Base-by-base conservation (phyloP, 208 protist genomes). In the Acanthamoeba pearcei region DNA sequence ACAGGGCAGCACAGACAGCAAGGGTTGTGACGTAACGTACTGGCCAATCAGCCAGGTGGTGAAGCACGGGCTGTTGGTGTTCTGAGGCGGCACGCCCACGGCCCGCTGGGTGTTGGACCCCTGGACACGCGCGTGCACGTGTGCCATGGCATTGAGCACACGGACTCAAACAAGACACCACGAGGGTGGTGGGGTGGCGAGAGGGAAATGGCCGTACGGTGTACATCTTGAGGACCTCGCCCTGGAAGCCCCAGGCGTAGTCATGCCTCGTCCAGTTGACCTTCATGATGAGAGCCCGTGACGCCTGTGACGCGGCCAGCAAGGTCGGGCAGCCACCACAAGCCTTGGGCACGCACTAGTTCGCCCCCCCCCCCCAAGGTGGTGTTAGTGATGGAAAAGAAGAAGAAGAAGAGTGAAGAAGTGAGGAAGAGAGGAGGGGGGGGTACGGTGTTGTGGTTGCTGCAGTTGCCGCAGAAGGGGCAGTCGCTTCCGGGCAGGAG, bases 261-360 rank as follows among this genome's bases (percentile, higher is more conserved):
- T 85, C 78, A 13, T 85, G 78, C 9, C 78, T 85, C 24, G 78
- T 85, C 78, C 78, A 85, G 78, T 85, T 85, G 29, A 85, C 78
- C 78, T 85, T 85, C 78, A 85, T 85, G 35, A 85, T 85, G 6
- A 85, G 78, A 1, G 78, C 78, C 13, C 46, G 15, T 6, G 78
- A n/a, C 29, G 78, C 78, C 24, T 85, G 76, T 8, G 76, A 85
- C 0, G 76, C 76, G 5, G 15, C 76, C 76, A 85, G 76, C 22
- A 85, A 35, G 5, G 76, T 38, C 8, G 76, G 76, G n/a, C 76
- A 85, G 5, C 76, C 76, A 22, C 76, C 49, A 32, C 76, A 85
- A 24, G 27, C 4, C 12, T 22, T 85, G 12, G 76, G 76, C 22
- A 85, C 76, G 29, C 76, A 85, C 76, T 85, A 15, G 24, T 57